These are phyloP conservation scores for Penicillium sp. DNA, from an alignment of 2,329 filamentous ascomycete species.

Conservation along the genomic window DNA sequence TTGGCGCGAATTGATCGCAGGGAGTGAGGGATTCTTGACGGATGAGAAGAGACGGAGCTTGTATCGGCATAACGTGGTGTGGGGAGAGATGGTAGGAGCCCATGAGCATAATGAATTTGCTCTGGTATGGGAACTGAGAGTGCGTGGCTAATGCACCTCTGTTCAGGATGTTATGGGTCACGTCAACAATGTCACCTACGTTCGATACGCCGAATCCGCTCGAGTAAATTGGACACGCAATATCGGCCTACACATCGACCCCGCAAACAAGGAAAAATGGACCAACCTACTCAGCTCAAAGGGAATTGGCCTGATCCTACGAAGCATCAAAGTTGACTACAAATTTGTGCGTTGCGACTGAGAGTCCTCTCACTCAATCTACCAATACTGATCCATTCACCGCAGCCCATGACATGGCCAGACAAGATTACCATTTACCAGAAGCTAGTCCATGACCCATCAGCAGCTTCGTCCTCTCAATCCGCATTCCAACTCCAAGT, in stretches of 20 bases:
- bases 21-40: conserved; percentile 74
- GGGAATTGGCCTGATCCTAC: conserved; percentile 72
- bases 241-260: conserved; percentile 65
- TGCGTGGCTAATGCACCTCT: conserved; percentile 21
- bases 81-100: conserved; percentile 77
- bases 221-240: conserved; percentile 77
- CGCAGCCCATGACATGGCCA: conserved; percentile 77
- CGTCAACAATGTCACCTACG: conserved; percentile 85
- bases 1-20: conserved; percentile 72
- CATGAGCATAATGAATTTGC: neutral
- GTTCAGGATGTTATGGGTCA: conserved; percentile 61
- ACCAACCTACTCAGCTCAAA: conserved; percentile 66
- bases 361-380: neutral
- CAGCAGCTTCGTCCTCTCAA: conserved; percentile 28
- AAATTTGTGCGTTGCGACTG: conserved; percentile 69
- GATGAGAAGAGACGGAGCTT: conserved; percentile 63
- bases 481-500: conserved; percentile 53
- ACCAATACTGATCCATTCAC: neutral
- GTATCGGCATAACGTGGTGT: conserved; percentile 68
- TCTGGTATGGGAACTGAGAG: neutral
- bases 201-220: conserved; percentile 78
- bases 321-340: conserved; percentile 78
- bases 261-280: conserved; percentile 65
- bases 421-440: conserved; percentile 83
- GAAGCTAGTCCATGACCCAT: conserved; percentile 63